Evolutionary conservation across 805 yeast species (phyloP).

Genomic region (Schizosaccharomyces lindneri): DNA sequence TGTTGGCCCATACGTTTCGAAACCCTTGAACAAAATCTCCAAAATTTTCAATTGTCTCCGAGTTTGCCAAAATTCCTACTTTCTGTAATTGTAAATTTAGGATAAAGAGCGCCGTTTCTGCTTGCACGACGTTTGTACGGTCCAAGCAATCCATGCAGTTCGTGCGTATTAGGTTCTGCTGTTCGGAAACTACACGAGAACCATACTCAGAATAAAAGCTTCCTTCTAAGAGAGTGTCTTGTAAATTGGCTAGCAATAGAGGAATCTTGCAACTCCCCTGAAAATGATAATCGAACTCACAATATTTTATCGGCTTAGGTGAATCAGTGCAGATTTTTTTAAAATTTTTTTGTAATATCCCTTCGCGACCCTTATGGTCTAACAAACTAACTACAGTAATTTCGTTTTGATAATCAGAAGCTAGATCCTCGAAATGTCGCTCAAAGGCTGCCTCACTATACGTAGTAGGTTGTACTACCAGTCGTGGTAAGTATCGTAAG

Average conservation of each 20-base stretch:
- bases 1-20: constrained; percentile 83
- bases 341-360: constrained; percentile 66
- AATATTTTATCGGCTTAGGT: constrained; percentile 33
- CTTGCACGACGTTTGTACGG: constrained; percentile 83
- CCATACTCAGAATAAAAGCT: constrained; percentile 27
- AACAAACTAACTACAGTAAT: constrained; percentile 64
- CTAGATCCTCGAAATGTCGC: constrained; percentile 53
- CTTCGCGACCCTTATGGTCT: constrained; percentile 74
- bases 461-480: constrained; percentile 27
- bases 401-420: constrained; percentile 47
- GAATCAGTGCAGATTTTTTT: constrained; percentile 40
- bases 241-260: too few species aligned
- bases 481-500: constrained; percentile 59
- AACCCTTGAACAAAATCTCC: constrained; percentile 35
- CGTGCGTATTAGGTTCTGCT: constrained; percentile 57
- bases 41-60: constrained; percentile 27
- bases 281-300: constrained; percentile 88
- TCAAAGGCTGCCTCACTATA: constrained; percentile 31
- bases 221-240: constrained; percentile 66
- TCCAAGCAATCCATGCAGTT: constrained; percentile 97
- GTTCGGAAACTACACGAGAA: constrained; percentile 16
- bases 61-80: constrained; percentile 26
- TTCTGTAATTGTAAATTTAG: constrained; percentile 50
- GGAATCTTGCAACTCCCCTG: constrained; percentile 32
- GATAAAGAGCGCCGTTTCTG: constrained; percentile 65